phyloP scores from a whole-genome alignment of 768 basidiomycete genomes.

The Stropharia rugosoannulata region DNA sequence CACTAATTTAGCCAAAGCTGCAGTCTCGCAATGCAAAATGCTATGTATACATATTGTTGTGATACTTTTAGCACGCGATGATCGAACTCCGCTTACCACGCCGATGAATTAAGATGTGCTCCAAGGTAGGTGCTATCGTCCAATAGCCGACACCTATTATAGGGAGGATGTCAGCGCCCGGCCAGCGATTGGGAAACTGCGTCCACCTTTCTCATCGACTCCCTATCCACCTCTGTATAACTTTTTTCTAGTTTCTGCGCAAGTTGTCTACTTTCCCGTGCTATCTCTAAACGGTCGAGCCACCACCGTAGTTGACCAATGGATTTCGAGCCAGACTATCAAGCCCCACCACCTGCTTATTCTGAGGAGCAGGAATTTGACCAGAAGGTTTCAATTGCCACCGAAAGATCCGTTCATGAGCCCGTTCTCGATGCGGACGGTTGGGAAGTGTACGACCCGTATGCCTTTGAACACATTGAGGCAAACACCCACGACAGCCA shows the following conservation, averaged over 20 bases:
- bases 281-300: background rate
- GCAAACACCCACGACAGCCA: background rate
- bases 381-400: slow-evolving; percentile 45
- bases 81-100: too few species aligned
- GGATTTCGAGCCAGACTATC: slow-evolving; percentile 17
- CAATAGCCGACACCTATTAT: background rate
- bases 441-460: slow-evolving; percentile 50
- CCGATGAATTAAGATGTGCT: too few species aligned
- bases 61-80: too few species aligned
- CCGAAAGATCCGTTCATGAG: slow-evolving; percentile 36
- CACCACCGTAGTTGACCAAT: slow-evolving; percentile 4
- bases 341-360: slow-evolving; percentile 43
- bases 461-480: slow-evolving; percentile 18
- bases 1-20: too few species aligned
- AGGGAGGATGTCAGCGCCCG: slow-evolving; percentile 2
- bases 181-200: background rate
- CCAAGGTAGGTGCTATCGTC: too few species aligned
- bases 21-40: too few species aligned
- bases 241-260: background rate
- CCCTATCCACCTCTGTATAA: background rate
- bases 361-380: slow-evolving; percentile 48
- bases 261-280: background rate
- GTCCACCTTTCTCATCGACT: background rate
- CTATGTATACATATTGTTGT: too few species aligned
- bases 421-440: slow-evolving; percentile 33